phyloP scores from a whole-genome alignment of 2,329 filamentous ascomycete species.

The Exophiala calicioides region DNA sequence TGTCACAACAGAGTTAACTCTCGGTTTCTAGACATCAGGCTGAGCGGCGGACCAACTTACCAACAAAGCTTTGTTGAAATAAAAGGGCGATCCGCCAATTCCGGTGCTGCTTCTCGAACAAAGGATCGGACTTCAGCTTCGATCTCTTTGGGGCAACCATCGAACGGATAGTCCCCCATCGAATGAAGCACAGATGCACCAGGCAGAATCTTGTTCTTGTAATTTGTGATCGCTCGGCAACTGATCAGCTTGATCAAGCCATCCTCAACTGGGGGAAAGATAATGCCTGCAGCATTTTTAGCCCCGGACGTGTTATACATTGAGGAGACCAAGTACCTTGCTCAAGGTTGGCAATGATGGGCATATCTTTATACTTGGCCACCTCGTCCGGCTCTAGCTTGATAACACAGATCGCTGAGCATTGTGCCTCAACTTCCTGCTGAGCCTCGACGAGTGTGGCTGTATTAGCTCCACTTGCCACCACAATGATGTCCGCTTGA shows the following conservation, averaged over 20 bases:
- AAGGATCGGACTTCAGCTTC: constrained; percentile 8
- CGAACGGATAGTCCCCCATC: too few relatives aligned
- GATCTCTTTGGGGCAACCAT: constrained; percentile 8
- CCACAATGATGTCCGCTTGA: constrained; percentile 48
- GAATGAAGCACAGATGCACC: too few relatives aligned
- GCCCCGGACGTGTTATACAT: too few relatives aligned
- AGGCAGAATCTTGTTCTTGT: too few relatives aligned
- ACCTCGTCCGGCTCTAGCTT: constrained; percentile 50
- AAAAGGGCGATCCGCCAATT: constrained; percentile 8
- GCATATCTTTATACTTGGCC: constrained; percentile 49
- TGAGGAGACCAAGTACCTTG: too few relatives aligned
- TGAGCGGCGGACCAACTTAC: too few relatives aligned
- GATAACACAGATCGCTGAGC: constrained; percentile 57
- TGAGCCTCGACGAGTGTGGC: constrained; percentile 53
- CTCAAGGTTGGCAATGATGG: constrained; percentile 37
- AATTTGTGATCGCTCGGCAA: constrained; percentile 11
- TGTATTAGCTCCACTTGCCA: constrained; percentile 54
- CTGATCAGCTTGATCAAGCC: constrained; percentile 5
- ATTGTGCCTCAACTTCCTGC: constrained; percentile 54
- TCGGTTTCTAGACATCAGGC: too few relatives aligned
- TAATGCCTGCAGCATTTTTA: too few relatives aligned
- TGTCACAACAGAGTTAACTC: too few relatives aligned
- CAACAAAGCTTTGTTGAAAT: constrained; percentile 14
- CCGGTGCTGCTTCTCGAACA: constrained; percentile 8
- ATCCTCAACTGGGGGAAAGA: constrained; percentile 10